Evolutionary conservation across 176 grass and related monocot genomes (phyloP).

Genomic region (sorghum (Sorghum bicolor)): DNA sequence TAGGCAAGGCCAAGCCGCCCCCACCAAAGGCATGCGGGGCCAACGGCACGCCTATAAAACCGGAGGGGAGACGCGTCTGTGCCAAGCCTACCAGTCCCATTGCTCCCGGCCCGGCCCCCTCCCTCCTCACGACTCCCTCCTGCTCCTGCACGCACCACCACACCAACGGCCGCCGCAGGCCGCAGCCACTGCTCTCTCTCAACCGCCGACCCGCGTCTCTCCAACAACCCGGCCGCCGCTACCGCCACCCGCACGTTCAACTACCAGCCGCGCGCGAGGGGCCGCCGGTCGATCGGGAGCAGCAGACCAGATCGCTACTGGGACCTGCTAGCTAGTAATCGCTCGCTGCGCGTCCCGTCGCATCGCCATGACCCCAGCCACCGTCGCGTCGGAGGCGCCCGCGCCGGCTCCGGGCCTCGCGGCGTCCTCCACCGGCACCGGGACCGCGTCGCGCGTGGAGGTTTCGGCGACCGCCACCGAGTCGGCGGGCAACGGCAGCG

Average conservation of each 20-base stretch:
- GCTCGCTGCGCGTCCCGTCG: background rate
- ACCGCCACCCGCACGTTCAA: background rate
- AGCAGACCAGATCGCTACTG: background rate
- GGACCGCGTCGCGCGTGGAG: too few relatives aligned
- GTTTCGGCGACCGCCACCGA: background rate
- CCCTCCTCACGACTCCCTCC: background rate
- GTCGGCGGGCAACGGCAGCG: background rate
- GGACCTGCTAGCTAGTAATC: background rate
- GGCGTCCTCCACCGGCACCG: background rate
- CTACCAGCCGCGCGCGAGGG: background rate
- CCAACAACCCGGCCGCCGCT: constrained; percentile 8
- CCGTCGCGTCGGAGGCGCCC: background rate
- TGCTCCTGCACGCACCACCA: background rate
- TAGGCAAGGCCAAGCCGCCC: background rate
- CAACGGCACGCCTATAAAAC: constrained; percentile 18
- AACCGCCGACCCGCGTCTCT: background rate
- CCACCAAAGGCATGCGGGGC: background rate
- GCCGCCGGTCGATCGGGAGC: background rate
- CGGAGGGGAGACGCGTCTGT: background rate
- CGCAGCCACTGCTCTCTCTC: background rate
- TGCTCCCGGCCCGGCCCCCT: too few relatives aligned
- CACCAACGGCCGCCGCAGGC: background rate
- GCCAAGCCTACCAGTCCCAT: too few relatives aligned
- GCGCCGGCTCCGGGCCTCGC: background rate
- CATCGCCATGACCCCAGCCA: constrained; percentile 13